Conservation (phyloP, 148 eudicot species). For the Simmondsia chinensis region DNA sequence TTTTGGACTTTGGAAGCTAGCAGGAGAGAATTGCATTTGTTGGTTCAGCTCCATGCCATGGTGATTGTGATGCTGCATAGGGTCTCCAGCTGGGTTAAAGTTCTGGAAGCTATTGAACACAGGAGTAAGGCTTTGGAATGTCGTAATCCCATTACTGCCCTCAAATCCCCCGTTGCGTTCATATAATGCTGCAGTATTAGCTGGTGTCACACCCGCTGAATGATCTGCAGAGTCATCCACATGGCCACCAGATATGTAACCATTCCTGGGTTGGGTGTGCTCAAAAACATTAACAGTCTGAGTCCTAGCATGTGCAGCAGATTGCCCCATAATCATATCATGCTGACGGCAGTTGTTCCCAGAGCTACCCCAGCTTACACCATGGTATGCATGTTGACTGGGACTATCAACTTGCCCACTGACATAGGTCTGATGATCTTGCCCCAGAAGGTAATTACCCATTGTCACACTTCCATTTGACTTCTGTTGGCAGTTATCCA, state of each 20-base stretch:
- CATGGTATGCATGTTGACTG: constrained; percentile 20
- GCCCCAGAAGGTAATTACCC: constrained; percentile 16
- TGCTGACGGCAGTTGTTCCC: constrained; percentile 27
- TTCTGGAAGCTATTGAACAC: constrained; percentile 20
- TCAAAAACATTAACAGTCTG: constrained; percentile 12
- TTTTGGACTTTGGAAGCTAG: constrained; percentile 26
- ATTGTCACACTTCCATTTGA: constrained; percentile 25
- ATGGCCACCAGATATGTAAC: constrained; percentile 10
- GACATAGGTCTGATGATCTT: constrained; percentile 13
- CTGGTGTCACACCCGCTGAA: not conserved
- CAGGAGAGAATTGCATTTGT: constrained; percentile 20
- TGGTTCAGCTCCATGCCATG: constrained; percentile 21
- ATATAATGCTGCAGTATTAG: constrained; percentile 15
- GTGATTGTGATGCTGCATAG: constrained; percentile 24
- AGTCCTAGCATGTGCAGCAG: constrained; percentile 18
- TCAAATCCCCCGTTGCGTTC: constrained; percentile 24
- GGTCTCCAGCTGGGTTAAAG: constrained; percentile 27
- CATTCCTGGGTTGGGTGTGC: constrained; percentile 15
- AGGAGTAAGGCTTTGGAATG: constrained; percentile 22
- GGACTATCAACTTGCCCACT: constrained; percentile 18
- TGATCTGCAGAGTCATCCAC: not conserved
- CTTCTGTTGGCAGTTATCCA: constrained; percentile 25
- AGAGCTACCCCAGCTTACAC: constrained; percentile 20
- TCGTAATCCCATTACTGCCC: constrained; percentile 14
- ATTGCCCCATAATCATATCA: constrained; percentile 21